These are phyloP conservation scores for Penicillium lagena DNA, from an alignment of 495 filamentous ascomycete genomes.

Conservation along the genomic window DNA sequence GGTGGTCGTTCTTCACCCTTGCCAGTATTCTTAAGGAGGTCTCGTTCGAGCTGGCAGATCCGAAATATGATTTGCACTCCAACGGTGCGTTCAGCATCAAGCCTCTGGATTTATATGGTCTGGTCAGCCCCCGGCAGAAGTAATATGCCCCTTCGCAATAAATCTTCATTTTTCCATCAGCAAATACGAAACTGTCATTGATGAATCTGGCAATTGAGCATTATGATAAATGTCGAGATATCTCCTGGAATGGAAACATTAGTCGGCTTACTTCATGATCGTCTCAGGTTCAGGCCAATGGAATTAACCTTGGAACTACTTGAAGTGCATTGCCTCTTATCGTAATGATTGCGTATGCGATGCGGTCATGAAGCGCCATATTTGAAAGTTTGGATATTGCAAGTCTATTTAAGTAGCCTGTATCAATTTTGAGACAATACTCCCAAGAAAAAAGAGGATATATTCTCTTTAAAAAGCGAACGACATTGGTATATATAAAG, in stretches of 20 bases:
- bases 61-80: conserved; percentile 31
- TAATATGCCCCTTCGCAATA: neutral
- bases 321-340: no score
- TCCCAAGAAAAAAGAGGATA: neutral
- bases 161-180: neutral
- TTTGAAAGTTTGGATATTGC: neutral
- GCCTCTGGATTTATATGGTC: conserved; percentile 24
- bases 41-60: conserved; percentile 36
- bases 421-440: no score
- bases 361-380: conserved; percentile 11
- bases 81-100: conserved; percentile 35
- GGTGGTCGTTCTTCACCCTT: conserved; percentile 41
- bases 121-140: conserved; percentile 32
- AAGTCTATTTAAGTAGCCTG: no score
- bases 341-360: conserved; percentile 7
- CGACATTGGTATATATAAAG: conserved; percentile 10
- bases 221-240: neutral
- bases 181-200: conserved; percentile 2
- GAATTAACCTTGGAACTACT: no score
- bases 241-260: no score
- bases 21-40: conserved; percentile 37
- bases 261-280: no score
- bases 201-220: conserved; percentile 2
- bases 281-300: no score
- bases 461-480: neutral